Base-by-base conservation (phyloP, 108 stramenopile species). In the Bacterosira constricta region DNA sequence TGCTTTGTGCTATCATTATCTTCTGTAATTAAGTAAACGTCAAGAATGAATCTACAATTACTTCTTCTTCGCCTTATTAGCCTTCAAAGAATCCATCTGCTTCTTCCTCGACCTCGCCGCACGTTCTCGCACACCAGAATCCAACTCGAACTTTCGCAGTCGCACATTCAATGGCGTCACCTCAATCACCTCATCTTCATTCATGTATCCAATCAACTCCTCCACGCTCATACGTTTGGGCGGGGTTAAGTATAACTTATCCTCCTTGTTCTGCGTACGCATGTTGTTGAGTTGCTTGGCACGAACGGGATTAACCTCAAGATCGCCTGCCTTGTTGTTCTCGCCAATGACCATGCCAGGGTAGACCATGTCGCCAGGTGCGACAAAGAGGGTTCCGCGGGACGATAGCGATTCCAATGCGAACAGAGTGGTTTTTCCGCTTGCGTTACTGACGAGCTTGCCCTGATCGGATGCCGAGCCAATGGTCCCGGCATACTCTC, bases 261-360 rank as follows among this genome's bases (percentile, higher is more conserved):
- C 98, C 30, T 97, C 97, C 77, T 97, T 97, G 61, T 69, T 73
- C 26, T 89, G 85, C 0, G 97, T 96, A 31, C 99, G 77, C 80
- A 99, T 96, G 77, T 99, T 99, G 37, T 82, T 97, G 10, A 85
- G 62, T 25, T 81, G 88, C 83, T 99, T 99, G 37, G 95, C 85
- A 47, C 91, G 81, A 41, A 96, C 93, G 8, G 96, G 85, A 64
- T 97, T 97, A 26, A 97, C 96, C 51, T 90, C 85, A 8, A 96
- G 69, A 59, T 96, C 95, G 26, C 86, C 89, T 6, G 76, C 32
- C 49, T 75, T 75, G 61, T 66, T 81, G 71, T 91, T 83, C 69
- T 98, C 94, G 5, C 99, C 99, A 42, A 99, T 86, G 9, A 99
- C 88, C 99, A 98, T 98, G 39, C 98, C 97, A 60, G 91, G 72